Conservation (phyloP, 108 stramenopile species). For the Discostella pseudostelligera region DNA sequence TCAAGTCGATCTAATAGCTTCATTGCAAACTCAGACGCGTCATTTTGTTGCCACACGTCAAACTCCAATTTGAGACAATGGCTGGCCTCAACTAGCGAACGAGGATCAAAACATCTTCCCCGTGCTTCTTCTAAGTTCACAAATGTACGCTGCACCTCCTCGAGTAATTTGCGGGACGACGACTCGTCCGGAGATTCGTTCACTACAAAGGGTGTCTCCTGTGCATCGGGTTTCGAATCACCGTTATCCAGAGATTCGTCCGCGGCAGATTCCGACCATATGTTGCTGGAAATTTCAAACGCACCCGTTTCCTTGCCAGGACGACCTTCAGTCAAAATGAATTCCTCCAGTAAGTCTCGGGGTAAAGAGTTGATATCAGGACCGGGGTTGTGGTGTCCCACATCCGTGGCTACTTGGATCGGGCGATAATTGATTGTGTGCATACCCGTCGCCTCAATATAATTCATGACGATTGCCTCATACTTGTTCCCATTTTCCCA, state of each 20-base stretch:
- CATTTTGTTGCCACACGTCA: constrained; percentile 98
- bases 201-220: constrained; percentile 14
- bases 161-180: constrained; percentile 79
- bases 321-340: constrained; percentile 82
- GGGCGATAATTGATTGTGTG: constrained; percentile 81
- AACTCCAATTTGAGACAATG: constrained; percentile 94
- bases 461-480: constrained; percentile 78
- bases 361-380: constrained; percentile 61
- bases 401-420: constrained; percentile 49
- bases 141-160: constrained; percentile 96
- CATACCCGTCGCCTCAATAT: constrained; percentile 68
- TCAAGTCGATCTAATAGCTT: constrained; percentile 94
- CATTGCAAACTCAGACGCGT: constrained; percentile 96
- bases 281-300: constrained; percentile 57
- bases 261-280: not conserved
- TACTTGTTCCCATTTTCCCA: constrained; percentile 86
- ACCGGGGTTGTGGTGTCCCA: constrained; percentile 36
- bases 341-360: constrained; percentile 72
- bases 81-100: constrained; percentile 91
- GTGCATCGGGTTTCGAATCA: not conserved
- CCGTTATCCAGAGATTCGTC: not conserved
- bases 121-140: constrained; percentile 84
- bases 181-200: constrained; percentile 85
- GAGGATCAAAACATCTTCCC: constrained; percentile 92
- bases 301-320: constrained; percentile 93